A percentile compares a stretch with the other conserved stretches of the same genome.
phyloP scores from a whole-genome alignment of 192 early-diverging fungal genomes.

The Chytriomyces sp. region DNA sequence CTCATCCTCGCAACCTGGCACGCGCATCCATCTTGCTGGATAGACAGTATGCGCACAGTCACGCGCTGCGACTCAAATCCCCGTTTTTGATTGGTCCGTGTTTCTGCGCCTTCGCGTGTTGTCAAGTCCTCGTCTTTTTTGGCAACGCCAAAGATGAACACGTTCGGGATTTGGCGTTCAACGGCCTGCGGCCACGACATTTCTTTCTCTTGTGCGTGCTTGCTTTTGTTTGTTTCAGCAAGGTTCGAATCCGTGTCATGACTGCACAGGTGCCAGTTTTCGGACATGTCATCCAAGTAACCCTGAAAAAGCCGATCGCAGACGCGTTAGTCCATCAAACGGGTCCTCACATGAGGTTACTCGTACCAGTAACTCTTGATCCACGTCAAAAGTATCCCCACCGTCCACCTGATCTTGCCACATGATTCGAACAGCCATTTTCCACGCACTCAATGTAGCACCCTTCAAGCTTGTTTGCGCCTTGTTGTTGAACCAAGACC shows the following conservation, averaged over 20 bases:
- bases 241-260: too few species aligned
- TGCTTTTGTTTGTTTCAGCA: too few species aligned
- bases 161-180: slow-evolving; percentile 19
- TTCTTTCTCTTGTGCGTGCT: neutral
- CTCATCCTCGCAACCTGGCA: slow-evolving; percentile 28
- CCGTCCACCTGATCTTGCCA: slow-evolving; percentile 36
- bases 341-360: neutral
- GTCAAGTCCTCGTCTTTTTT: slow-evolving; percentile 34
- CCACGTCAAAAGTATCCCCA: neutral
- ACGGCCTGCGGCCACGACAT: slow-evolving; percentile 19
- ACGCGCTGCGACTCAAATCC: slow-evolving; percentile 33
- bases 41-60: slow-evolving; percentile 4
- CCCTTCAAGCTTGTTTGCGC: neutral
- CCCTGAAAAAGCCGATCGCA: neutral
- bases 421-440: slow-evolving; percentile 22
- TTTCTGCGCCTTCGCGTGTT: slow-evolving; percentile 26
- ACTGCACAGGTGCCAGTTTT: slow-evolving; percentile 24
- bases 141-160: slow-evolving; percentile 28
- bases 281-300: slow-evolving; percentile 19
- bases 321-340: too few species aligned
- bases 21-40: neutral
- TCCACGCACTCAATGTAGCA: neutral
- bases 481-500: slow-evolving; percentile 11
- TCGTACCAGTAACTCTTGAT: slow-evolving; percentile 20
- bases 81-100: slow-evolving; percentile 19